These are phyloP conservation scores for Luffa acutangula DNA, from an alignment of 306 rosid genomes.

Conservation along the genomic window DNA sequence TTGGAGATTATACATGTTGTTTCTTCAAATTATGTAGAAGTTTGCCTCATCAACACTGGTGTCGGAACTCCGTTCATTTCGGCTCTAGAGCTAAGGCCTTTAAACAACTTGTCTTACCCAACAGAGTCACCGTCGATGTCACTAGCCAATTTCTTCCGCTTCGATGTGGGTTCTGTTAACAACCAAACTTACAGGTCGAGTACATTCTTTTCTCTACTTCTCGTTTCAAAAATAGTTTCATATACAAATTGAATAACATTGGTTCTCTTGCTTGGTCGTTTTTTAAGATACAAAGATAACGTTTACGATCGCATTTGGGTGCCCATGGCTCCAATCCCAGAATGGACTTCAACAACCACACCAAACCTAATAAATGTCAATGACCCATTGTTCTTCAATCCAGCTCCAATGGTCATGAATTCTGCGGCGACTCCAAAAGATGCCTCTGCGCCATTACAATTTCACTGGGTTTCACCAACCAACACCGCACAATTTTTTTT, in stretches of 20 bases:
- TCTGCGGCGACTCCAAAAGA: constrained; percentile 14
- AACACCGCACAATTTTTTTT: not conserved
- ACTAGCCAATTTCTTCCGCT: constrained; percentile 6
- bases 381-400: not conserved
- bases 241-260: too few relatives aligned
- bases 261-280: not conserved
- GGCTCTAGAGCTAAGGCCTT: constrained; percentile 10
- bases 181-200: constrained; percentile 21
- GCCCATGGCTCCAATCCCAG: not conserved
- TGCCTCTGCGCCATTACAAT: not conserved
- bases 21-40: constrained; percentile 9
- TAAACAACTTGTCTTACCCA: constrained; percentile 8
- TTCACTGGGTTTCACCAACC: not conserved
- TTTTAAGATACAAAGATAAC: constrained; percentile 23
- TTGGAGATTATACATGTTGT: constrained; percentile 27
- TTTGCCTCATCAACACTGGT: constrained; percentile 16
- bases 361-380: not conserved
- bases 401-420: constrained; percentile 24
- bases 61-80: too few relatives aligned
- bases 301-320: constrained; percentile 30
- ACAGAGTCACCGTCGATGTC: not conserved
- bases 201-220: too few relatives aligned
- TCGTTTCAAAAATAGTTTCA: too few relatives aligned
- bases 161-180: constrained; percentile 16
- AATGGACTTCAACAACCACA: constrained; percentile 6